A percentile compares a stretch with the other conserved stretches of the same genome.
phyloP scores from a whole-genome alignment of 495 filamentous ascomycete species.

The Penicilliopsis zonata region DNA sequence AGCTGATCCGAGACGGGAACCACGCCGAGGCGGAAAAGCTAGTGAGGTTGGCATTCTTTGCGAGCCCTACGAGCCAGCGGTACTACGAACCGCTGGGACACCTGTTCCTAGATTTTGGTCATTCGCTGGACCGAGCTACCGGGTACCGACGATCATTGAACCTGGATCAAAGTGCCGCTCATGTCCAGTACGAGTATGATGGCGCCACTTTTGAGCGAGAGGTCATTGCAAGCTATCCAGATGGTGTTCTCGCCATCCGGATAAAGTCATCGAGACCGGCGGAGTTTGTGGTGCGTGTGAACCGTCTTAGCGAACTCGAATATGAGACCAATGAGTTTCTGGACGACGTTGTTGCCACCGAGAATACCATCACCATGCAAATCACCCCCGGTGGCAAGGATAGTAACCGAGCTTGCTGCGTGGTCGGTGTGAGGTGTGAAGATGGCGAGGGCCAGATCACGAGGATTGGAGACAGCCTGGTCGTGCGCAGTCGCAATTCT shows the following conservation, averaged over 20 bases:
- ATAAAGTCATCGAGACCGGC: constrained; percentile 17
- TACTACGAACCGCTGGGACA: constrained; percentile 37
- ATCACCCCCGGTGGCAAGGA: constrained; percentile 24
- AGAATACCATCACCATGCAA: constrained; percentile 22
- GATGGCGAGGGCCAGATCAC: constrained; percentile 11
- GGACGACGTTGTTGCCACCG: constrained; percentile 15
- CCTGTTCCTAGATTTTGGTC: constrained; percentile 33
- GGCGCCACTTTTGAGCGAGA: constrained; percentile 20
- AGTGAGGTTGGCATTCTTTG: constrained; percentile 26
- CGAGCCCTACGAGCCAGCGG: constrained; percentile 28
- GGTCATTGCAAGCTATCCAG: constrained; percentile 27
- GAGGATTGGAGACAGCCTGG: constrained; percentile 18
- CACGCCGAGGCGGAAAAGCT: constrained; percentile 29
- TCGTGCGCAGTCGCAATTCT: constrained; percentile 15
- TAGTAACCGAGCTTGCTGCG: constrained; percentile 22
- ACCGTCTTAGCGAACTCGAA: constrained; percentile 21
- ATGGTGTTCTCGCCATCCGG: constrained; percentile 28
- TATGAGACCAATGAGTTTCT: constrained; percentile 30
- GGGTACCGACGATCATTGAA: constrained; percentile 35
- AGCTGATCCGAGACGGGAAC: constrained; percentile 26
- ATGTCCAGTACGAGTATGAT: constrained; percentile 24
- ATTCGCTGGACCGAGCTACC: constrained; percentile 14
- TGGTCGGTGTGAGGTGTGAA: constrained; percentile 13
- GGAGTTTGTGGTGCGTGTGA: constrained; percentile 16
- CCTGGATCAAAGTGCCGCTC: constrained; percentile 19